A percentile compares a stretch with the other conserved stretches of the same genome.
Evolutionary conservation across 108 stramenopile genomes (phyloP).

Genomic region (Cyclotella choctawhatcheeana): DNA sequence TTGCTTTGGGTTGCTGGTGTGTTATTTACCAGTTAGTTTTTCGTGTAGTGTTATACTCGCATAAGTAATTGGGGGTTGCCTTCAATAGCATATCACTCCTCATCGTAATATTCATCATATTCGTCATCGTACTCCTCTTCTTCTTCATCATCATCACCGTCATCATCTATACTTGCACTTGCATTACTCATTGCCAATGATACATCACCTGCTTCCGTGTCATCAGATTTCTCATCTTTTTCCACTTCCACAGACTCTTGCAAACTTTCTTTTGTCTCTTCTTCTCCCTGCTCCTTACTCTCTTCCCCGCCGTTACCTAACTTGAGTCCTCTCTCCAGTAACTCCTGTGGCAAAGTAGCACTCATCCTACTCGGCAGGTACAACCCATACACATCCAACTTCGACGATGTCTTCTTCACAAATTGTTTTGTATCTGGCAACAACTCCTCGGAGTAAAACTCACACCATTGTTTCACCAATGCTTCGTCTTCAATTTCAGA

Average conservation of each 20-base stretch:
- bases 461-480: constrained; percentile 82
- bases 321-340: constrained; percentile 81
- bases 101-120: constrained; percentile 47
- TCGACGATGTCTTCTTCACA: constrained; percentile 82
- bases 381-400: constrained; percentile 84
- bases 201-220: constrained; percentile 30
- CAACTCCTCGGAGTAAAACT: constrained; percentile 83
- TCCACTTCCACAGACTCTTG: constrained; percentile 30
- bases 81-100: constrained; percentile 52
- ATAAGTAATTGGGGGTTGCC: too few relatives aligned
- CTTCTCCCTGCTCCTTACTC: constrained; percentile 51
- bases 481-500: constrained; percentile 59
- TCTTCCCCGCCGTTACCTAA: constrained; percentile 40
- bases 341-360: constrained; percentile 68
- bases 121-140: constrained; percentile 41
- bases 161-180: constrained; percentile 18
- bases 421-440: constrained; percentile 81
- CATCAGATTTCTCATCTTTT: too few relatives aligned
- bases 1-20: too few relatives aligned
- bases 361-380: constrained; percentile 89
- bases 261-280: constrained; percentile 38
- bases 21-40: too few relatives aligned
- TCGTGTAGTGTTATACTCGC: too few relatives aligned
- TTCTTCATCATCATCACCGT: constrained; percentile 21
- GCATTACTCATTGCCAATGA: constrained; percentile 45